phyloP scores from a whole-genome alignment of 306 rosid species.

The Castanea crenata region DNA sequence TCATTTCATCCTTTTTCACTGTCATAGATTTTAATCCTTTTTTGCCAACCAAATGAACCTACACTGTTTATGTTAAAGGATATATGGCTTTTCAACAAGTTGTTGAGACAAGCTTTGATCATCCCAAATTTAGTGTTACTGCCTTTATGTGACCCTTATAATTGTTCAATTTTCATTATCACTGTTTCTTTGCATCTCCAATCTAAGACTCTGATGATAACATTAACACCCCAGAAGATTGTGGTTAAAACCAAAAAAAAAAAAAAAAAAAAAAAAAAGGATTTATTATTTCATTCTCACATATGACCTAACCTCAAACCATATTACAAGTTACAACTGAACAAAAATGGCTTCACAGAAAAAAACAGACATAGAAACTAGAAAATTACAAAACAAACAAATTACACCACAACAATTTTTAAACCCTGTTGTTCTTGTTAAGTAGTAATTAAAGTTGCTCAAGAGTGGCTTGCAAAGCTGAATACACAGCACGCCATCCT shows the following conservation, averaged over 20 bases:
- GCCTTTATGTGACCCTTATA: neutral
- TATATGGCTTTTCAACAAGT: no score
- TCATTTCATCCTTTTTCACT: no score
- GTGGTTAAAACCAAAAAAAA: neutral
- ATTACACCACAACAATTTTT: neutral
- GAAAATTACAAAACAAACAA: neutral
- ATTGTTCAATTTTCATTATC: no score
- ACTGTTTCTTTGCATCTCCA: no score
- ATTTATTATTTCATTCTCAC: neutral
- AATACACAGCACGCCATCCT: conserved; percentile 78
- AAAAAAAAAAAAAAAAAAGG: neutral
- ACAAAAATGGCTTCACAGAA: neutral
- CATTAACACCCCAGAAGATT: no score
- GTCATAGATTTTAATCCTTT: no score
- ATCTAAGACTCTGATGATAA: no score
- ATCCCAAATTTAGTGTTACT: neutral
- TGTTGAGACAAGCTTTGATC: no score
- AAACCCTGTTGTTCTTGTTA: neutral
- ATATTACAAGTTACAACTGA: neutral
- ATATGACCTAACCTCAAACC: neutral
- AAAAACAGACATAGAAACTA: neutral
- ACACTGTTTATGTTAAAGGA: no score
- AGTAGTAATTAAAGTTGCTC: conserved; percentile 14
- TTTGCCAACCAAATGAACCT: no score
- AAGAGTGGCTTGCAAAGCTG: conserved; percentile 34